Evolutionary conservation across 345 rosid species (phyloP).

Genomic region (Sisymbrium altissimum): DNA sequence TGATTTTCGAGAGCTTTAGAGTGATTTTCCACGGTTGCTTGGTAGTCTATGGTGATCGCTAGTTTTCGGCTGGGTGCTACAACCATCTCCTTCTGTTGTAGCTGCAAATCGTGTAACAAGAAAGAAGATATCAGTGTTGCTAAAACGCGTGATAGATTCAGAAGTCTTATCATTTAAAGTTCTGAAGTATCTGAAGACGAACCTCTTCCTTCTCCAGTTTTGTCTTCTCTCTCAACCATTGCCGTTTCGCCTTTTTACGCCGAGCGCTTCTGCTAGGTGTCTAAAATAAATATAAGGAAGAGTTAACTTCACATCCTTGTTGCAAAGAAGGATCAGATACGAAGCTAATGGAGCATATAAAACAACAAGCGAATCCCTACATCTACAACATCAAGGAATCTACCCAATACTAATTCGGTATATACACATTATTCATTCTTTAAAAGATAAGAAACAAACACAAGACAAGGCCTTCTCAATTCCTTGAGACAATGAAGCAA

Average conservation of each 20-base stretch:
- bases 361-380: background rate
- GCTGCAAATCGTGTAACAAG: slow-evolving; percentile 36
- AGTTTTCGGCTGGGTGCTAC: slow-evolving; percentile 38
- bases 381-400: background rate
- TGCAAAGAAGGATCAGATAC: slow-evolving; percentile 1
- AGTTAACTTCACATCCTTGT: slow-evolving; percentile 17
- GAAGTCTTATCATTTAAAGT: slow-evolving; percentile 15
- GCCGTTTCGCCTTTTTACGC: slow-evolving; percentile 85
- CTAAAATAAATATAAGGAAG: slow-evolving; percentile 38
- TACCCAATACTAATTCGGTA: background rate
- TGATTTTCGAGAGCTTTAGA: slow-evolving; percentile 27
- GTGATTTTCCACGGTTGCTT: slow-evolving; percentile 33
- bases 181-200: slow-evolving; percentile 8
- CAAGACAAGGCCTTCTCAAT: background rate
- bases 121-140: background rate
- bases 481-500: background rate
- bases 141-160: background rate
- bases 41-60: slow-evolving; percentile 33
- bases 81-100: slow-evolving; percentile 36
- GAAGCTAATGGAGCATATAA: slow-evolving; percentile 9
- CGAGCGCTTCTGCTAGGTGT: slow-evolving; percentile 87
- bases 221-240: slow-evolving; percentile 62
- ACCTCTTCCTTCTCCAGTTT: slow-evolving; percentile 69
- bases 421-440: slow-evolving; percentile 6
- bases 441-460: background rate